phyloP scores from a whole-genome alignment of 768 basidiomycete genomes.

The Cystoderma amianthinum region DNA sequence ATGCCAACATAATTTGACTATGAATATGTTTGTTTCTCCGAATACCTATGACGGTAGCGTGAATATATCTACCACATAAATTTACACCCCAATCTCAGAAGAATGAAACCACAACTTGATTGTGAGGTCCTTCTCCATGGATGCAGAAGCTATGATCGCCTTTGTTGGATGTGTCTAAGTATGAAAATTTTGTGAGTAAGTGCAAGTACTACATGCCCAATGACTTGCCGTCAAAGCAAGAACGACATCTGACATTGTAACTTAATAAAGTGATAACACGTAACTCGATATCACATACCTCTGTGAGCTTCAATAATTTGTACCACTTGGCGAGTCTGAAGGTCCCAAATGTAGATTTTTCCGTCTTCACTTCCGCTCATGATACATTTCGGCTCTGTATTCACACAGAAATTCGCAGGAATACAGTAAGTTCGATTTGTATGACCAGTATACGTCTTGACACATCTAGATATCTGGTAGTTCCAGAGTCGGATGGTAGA shows the following conservation, averaged over 20 bases:
- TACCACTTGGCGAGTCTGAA: conserved; percentile 72
- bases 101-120: conserved; percentile 71
- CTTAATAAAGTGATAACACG: not conserved
- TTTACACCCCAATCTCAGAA: too few species aligned
- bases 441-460: conserved; percentile 91
- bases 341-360: conserved; percentile 85
- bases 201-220: conserved; percentile 7
- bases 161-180: conserved; percentile 68
- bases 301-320: conserved; percentile 77
- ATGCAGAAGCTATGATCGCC: conserved; percentile 79
- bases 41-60: too few species aligned
- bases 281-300: conserved; percentile 42
- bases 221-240: conserved; percentile 66
- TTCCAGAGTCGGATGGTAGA: conserved; percentile 95
- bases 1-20: too few species aligned
- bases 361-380: conserved; percentile 88
- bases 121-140: conserved; percentile 82
- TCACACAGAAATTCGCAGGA: conserved; percentile 56
- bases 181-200: conserved; percentile 2
- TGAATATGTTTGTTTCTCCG: too few species aligned
- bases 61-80: too few species aligned
- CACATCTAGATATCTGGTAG: conserved; percentile 82
- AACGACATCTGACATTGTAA: conserved; percentile 58
- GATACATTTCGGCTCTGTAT: conserved; percentile 56
- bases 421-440: conserved; percentile 82